Base-by-base conservation (phyloP, 768 basidiomycete genomes). In the Tylopilus rubrobrunneus region DNA sequence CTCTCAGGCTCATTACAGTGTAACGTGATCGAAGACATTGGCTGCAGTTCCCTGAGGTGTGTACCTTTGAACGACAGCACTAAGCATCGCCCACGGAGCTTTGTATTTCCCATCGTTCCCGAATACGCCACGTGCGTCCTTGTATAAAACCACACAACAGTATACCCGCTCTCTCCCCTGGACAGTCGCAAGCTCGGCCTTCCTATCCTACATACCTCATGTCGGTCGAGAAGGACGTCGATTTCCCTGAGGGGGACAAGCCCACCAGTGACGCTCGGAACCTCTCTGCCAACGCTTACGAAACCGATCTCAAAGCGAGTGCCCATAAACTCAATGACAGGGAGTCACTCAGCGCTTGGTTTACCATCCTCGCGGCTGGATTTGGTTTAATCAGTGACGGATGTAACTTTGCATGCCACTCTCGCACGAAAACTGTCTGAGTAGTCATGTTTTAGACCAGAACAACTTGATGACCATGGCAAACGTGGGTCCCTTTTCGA, bases 401-500 rank as follows among this genome's bases (percentile, higher is more conserved):
- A 45, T 81, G 82, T 81, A 62, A 62, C 67, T 68, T 46, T 6
- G 37, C 23, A 36, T 49, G 27, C 19, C 49, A 39, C 53, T 14
- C 42, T 52, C 28, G 8, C 27, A 15, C 51, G 48, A 34, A 40
- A 53, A 52, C 39, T 17, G n/a, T 17, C 21, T 59, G 45, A 58
- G 45, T 23, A 49, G 44, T 27, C 14, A 12, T 41, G 29, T 28
- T 57, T 41, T 61, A 85, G 83, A 86, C 63, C 83, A 87, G 64
- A 87, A 86, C 65, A 85, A 82, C 59, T 68, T 86, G 27, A 84
- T 86, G 84, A 84, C 84, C 0, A 81, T 86, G 82, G 65, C 78
- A 43, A 86, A 87, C 55, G 84, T 82, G 58, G 46, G 72, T 51
- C 40, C 7, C 40, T 31, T 36, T 49, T 50, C 15, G 23, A 44